Evolutionary conservation across 768 basidiomycete species (phyloP).

Genomic region (Sarcodon aspratus): DNA sequence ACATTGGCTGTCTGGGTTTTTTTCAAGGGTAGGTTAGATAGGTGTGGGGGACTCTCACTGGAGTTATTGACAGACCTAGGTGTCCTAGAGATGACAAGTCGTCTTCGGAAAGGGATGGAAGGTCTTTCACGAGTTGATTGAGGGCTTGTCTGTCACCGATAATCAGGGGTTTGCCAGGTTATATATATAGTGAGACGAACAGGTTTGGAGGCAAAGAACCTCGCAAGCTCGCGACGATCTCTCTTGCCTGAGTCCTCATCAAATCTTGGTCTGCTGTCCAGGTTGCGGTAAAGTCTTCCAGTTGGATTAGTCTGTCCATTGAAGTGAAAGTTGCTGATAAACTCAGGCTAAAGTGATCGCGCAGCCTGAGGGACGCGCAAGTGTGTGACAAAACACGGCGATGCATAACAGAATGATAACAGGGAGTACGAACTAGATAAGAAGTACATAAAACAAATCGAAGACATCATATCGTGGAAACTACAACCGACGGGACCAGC

Average conservation of each 20-base stretch:
- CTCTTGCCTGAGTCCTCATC: not conserved
- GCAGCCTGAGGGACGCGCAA: no score
- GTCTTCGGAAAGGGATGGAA: not conserved
- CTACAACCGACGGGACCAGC: not conserved
- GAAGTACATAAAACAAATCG: not conserved
- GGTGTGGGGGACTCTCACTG: not conserved
- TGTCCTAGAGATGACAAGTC: not conserved
- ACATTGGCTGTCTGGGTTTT: slow-evolving; percentile 48
- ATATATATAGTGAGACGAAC: not conserved
- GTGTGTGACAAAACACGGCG: no score
- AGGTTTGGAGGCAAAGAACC: not conserved
- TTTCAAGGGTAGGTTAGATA: not conserved
- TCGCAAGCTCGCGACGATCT: not conserved
- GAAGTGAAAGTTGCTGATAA: not conserved
- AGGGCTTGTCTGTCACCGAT: not conserved
- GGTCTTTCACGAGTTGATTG: not conserved
- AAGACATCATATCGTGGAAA: not conserved
- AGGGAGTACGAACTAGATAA: not conserved
- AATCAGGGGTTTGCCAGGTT: no score
- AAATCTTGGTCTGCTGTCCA: not conserved
- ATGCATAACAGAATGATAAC: no score
- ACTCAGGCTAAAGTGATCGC: no score
- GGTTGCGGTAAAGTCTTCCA: not conserved
- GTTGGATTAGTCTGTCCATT: not conserved
- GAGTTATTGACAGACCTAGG: not conserved